Evolutionary conservation across 768 basidiomycete species (phyloP), one percentile per base, ranked within the genome.

Genomic region (Serendipita sp.): DNA sequence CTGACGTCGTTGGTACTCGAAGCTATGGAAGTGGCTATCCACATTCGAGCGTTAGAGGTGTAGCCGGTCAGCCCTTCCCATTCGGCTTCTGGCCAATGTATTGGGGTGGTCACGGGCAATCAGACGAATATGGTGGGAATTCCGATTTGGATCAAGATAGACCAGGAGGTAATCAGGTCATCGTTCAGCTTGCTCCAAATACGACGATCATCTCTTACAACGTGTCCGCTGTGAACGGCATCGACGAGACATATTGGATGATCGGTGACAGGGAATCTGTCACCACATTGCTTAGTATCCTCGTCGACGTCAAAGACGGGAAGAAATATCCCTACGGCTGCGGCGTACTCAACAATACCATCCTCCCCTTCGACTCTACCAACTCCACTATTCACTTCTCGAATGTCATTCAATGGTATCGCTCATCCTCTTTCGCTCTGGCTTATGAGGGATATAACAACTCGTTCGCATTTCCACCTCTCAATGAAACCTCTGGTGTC

Each of bases 41-140:
- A 4, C n/a, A 50, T 17, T 50, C 45, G 20, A 28, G 9, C 9
- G 53, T 11, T 20, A n/a, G 31, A 26, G 53, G 53, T 1, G 53
- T 22, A 3, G 22, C 5, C 17, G 53, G 53, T 9, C 22, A 58
- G 9, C 30, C 53, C 3, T 58, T 58, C n/a, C 53, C 53, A 1
- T 58, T 58, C 2, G 53, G 53, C 17, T 58, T 58, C 31, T 58
- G 53, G 53, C 53, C 53, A n/a, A 58, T 58, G 11, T 58, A 58
- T n/a, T 58, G 53, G 53, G 31, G 3, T n/a, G 53, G 53, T n/a
- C 53, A 58, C 31, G 30, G 53, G 11, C 3, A 58, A 11, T 58
- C 22, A 11, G 53, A 58, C 17, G 53, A 58, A 31, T 58, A 58
- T 58, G 53, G 53, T n/a, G 31, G 31, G 17, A 58, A 28, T 24